Conservation (phyloP, 2,329 filamentous ascomycete genomes). For the Diaporthe eres region DNA sequence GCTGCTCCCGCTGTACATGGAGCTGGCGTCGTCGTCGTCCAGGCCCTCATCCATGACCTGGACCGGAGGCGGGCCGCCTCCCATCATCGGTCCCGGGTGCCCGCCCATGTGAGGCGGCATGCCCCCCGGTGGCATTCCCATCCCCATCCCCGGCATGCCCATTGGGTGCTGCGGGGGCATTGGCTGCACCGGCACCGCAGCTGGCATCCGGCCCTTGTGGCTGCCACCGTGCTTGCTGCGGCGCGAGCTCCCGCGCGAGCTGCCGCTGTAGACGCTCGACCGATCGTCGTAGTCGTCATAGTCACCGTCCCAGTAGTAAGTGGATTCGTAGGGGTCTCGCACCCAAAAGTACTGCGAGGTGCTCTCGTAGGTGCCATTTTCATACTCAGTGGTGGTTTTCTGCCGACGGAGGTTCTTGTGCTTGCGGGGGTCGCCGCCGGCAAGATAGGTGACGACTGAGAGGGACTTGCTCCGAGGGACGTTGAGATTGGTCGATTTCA, state of each 20-base stretch:
- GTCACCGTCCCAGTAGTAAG: conserved; percentile 34
- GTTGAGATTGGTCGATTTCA: conserved; percentile 36
- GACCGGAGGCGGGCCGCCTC: conserved; percentile 12
- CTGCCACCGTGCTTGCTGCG: conserved; percentile 36
- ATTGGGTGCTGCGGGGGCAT: conserved; percentile 18
- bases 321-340: conserved; percentile 39
- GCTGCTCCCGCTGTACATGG: conserved; percentile 31
- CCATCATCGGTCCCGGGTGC: conserved; percentile 7
- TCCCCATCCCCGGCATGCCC: conserved; percentile 15
- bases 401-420: conserved; percentile 41
- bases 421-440: conserved; percentile 42
- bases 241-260: conserved; percentile 35
- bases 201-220: conserved; percentile 1
- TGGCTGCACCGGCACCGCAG: conserved; percentile 29
- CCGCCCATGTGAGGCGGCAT: conserved; percentile 25
- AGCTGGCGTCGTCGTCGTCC: conserved; percentile 32
- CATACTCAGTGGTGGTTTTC: conserved; percentile 39
- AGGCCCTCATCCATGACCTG: conserved; percentile 17
- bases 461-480: conserved; percentile 34
- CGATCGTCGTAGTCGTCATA: conserved; percentile 34
- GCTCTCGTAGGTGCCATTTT: conserved; percentile 38
- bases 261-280: conserved; percentile 32
- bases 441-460: conserved; percentile 41
- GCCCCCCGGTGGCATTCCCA: conserved; percentile 19
- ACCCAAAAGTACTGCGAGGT: conserved; percentile 38